phyloP scores from a whole-genome alignment of 1,139 yeast genomes.

The Pichia cactophila region DNA sequence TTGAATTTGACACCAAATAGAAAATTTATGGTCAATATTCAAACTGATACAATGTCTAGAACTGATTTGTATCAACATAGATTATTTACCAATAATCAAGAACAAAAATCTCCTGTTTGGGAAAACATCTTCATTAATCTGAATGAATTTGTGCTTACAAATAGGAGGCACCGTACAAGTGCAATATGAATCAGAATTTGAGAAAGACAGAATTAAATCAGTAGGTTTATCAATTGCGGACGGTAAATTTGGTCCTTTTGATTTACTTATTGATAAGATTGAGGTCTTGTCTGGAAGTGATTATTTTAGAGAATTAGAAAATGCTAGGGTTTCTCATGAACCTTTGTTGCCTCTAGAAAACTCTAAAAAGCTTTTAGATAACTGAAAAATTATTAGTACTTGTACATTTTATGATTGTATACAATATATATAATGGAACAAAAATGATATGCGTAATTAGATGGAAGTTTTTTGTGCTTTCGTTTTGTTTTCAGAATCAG shows the following conservation, averaged over 20 bases:
- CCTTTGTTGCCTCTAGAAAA: slow-evolving; percentile 5
- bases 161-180: slow-evolving; percentile 75
- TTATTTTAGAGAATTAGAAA: slow-evolving; percentile 33
- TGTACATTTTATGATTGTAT: not conserved
- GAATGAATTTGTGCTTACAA: slow-evolving; percentile 73
- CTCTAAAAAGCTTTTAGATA: slow-evolving; percentile 1
- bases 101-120: slow-evolving; percentile 36
- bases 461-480: not conserved
- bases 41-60: slow-evolving; percentile 69
- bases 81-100: slow-evolving; percentile 34
- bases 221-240: slow-evolving; percentile 77
- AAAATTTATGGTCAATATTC: slow-evolving; percentile 72
- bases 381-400: not conserved
- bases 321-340: slow-evolving; percentile 20
- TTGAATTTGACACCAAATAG: slow-evolving; percentile 34
- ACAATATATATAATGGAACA: not conserved
- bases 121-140: slow-evolving; percentile 75
- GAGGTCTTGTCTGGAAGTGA: slow-evolving; percentile 59
- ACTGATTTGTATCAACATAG: slow-evolving; percentile 82
- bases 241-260: slow-evolving; percentile 70
- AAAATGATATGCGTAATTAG: not conserved
- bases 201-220: slow-evolving; percentile 59
- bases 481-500: not conserved
- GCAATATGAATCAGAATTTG: slow-evolving; percentile 45
- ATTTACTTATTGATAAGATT: slow-evolving; percentile 64